A percentile compares a stretch with the other conserved stretches of the same genome.
Conservation (phyloP, 208 protist genomes). For the Vickermania spadyakhi region DNA sequence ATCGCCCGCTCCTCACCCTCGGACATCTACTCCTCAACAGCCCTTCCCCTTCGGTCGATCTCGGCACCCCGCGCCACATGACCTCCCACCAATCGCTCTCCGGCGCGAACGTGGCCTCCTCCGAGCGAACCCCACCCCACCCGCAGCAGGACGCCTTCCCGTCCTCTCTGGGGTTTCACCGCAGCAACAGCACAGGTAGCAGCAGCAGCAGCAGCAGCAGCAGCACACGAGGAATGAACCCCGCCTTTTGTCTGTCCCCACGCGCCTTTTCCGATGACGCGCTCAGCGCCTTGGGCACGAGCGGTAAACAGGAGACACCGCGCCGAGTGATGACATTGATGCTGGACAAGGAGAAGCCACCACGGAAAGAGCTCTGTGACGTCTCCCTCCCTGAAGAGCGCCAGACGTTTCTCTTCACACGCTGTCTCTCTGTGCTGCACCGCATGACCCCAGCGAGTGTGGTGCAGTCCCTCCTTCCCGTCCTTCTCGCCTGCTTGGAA, state of each 20-base stretch:
- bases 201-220: background rate
- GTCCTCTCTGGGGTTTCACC: too few species aligned
- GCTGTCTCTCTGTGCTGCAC: background rate
- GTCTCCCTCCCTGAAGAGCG: slow-evolving; percentile 8
- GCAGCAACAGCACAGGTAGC: background rate
- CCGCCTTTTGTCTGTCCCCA: slow-evolving; percentile 18
- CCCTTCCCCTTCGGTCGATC: too few species aligned
- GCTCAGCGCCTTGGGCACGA: slow-evolving; percentile 5
- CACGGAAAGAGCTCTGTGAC: slow-evolving; percentile 1
- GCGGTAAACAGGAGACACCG: background rate
- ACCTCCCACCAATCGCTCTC: too few species aligned
- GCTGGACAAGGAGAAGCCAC: slow-evolving; percentile 6
- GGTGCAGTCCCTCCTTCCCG: background rate
- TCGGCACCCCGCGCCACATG: too few species aligned
- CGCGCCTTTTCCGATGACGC: slow-evolving; percentile 2
- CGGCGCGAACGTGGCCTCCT: too few species aligned
- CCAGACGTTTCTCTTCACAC: slow-evolving; percentile 10
- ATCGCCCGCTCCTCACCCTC: too few species aligned
- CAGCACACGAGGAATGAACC: slow-evolving; percentile 11
- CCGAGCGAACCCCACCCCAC: too few species aligned
- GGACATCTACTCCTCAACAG: too few species aligned
- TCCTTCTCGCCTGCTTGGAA: background rate
- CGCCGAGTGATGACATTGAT: slow-evolving; percentile 5
- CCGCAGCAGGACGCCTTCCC: too few species aligned
- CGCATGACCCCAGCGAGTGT: background rate